Evolutionary conservation across 73 alveolate genomes (phyloP).

Genomic region (Tetrahymena thermophila): DNA sequence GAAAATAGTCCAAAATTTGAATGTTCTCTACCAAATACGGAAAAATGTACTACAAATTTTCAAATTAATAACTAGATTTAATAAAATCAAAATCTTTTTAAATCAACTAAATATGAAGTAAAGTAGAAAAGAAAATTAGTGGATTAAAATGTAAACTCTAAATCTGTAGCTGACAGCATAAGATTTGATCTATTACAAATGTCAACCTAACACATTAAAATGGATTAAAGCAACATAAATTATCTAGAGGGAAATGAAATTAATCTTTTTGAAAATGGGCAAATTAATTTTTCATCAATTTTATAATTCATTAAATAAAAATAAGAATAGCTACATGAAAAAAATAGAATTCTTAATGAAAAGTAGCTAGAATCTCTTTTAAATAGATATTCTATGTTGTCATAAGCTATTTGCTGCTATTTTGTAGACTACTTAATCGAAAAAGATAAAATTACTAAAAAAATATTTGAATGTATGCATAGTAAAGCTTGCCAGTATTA

Average conservation of each 20-base stretch:
- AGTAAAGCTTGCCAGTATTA: background rate
- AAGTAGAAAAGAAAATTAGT: background rate
- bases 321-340: background rate
- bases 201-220: background rate
- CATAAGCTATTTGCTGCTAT: background rate
- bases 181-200: background rate
- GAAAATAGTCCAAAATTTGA: too few species aligned
- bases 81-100: too few species aligned
- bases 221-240: background rate
- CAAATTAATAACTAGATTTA: too few species aligned
- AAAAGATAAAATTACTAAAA: background rate
- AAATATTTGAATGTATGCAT: background rate
- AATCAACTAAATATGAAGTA: too few species aligned
- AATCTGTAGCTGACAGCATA: background rate
- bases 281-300: background rate
- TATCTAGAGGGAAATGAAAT: background rate
- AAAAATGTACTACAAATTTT: too few species aligned
- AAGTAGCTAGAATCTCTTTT: background rate
- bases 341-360: background rate
- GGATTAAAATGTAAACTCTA: too few species aligned
- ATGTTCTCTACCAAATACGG: too few species aligned
- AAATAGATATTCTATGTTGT: background rate
- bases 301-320: background rate
- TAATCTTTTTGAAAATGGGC: background rate
- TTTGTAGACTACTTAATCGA: background rate